These are phyloP conservation scores for Colletotrichum lini DNA, from an alignment of 2,329 filamentous ascomycete genomes.

Conservation along the genomic window DNA sequence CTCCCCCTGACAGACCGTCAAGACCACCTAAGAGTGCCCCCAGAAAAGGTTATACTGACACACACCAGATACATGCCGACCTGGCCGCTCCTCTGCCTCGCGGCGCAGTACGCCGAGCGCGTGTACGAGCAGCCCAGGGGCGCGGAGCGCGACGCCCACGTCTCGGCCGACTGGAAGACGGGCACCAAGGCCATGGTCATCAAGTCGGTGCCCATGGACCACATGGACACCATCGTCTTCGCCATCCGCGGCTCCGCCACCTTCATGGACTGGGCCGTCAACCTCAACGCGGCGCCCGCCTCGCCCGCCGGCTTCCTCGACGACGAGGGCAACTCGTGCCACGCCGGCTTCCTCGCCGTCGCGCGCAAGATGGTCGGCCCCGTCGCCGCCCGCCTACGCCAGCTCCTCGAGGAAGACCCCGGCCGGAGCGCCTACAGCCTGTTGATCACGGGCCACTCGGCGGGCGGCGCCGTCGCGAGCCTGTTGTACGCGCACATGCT, in stretches of 20 bases:
- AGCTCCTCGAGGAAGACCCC: conserved; percentile 81
- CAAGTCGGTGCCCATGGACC: conserved; percentile 83
- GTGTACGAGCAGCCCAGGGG: conserved; percentile 78
- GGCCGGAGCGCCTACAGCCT: conserved; percentile 76
- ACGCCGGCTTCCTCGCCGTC: conserved; percentile 83
- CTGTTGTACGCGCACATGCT: conserved; percentile 89
- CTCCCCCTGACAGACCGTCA: neutral
- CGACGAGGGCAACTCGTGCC: conserved; percentile 82
- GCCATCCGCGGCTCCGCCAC: conserved; percentile 86
- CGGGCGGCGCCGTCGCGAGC: conserved; percentile 86
- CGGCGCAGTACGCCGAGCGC: conserved; percentile 81
- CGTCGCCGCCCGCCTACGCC: conserved; percentile 78
- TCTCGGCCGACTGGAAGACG: conserved; percentile 78
- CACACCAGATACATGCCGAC: conserved; percentile 76
- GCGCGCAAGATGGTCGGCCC: conserved; percentile 82
- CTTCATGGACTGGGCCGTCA: conserved; percentile 90
- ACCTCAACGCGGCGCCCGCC: conserved; percentile 78
- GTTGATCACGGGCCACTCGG: conserved; percentile 88
- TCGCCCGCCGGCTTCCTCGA: conserved; percentile 81
- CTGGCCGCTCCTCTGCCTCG: conserved; percentile 83
- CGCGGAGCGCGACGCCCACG: conserved; percentile 76
- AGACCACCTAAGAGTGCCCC: too few species aligned
- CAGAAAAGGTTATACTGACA: conserved; percentile 41
- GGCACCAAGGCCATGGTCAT: conserved; percentile 91
- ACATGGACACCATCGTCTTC: conserved; percentile 84